Evolutionary conservation across 306 rosid genomes (phyloP), one percentile per base, ranked within the genome.

Genomic region (Sicyos edulis): DNA sequence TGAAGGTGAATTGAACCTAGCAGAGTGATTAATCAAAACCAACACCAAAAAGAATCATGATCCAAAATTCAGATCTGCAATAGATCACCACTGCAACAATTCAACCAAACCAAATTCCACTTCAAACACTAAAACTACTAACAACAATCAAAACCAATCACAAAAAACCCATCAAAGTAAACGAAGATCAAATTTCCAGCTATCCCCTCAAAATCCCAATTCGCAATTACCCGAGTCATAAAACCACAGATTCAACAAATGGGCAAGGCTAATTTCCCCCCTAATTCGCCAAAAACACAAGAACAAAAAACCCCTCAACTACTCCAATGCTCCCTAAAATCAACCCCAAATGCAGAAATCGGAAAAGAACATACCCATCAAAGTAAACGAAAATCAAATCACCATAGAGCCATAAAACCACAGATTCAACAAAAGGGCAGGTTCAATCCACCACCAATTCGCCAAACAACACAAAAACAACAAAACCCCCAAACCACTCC

Each of bases 81-180:
- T n/a, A 50, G 73, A 69, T 69, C 73, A 69, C 59, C 73, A 21
- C 47, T 50, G 16, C 9, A 69, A 50, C 73, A 47, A 14, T 22
- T 47, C 57, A 68, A 14, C 54, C 8, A 8, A 44, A 44, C 53
- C 37, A 21, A 32, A 68, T 22, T 68, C 57, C 12, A 44, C 34
- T 20, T 44, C 54, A 65, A 20, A 65, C 3, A 14, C 72, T 49
- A 37, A 21, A 47, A 9, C 7, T 12, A 68, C 20, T 1, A 51
- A 51, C 54, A 49, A 45, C 8, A 66, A 49, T 12, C 7, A 19
- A 64, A 42, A 64, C n/a, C 17, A 64, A 20, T 17, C 20, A 47
- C 22, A 22, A 4, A 53, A 5, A 14, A 8, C 14, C 11, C 24
- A 69, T 20, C 47, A 1, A 16, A 22, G 58, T 69, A 14, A 34